Base-by-base conservation (phyloP, 306 rosid species). In the Prunus fruticosa region DNA sequence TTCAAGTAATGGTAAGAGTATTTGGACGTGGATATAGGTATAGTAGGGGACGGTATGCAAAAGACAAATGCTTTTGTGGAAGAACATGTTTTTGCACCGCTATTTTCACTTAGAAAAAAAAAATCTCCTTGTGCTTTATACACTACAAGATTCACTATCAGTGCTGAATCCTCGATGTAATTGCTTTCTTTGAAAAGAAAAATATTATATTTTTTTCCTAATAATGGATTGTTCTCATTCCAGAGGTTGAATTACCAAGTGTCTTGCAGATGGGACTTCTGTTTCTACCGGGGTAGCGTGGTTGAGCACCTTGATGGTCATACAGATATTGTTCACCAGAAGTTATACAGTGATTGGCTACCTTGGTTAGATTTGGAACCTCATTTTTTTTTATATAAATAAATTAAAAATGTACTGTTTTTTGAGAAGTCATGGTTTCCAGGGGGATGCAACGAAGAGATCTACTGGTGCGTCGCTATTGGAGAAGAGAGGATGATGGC, bases 401-500 rank as follows among this genome's bases (percentile, higher is more conserved):
- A 27, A 5, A 9, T 8, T 46, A 66, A 60, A 63, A 38, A 22
- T 6, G 1, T 41, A 20, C 58, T 78, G 82, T 80, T 73, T 38
- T 75, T 28, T 85, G 76, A 86, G 75, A 76, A 60, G 30, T 64
- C n/a, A 30, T 80, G 15, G 19, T 82, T 65, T 78, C 20, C 80
- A 93, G 98, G 98, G 91, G 98, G 51, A 93, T 90, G 97, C 81
- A 79, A 72, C 85, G 85, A 67, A 76, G 98, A 83, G 98, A 93
- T 90, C 83, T 93, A 45, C 73, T 93, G 60, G 6, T 93, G 75
- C 78, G 86, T 20, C 96, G 98, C 51, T 93, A 93, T 51, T 93
- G 98, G 98, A 93, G 98, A 83, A 87, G 98, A 76, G 96, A 93
- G 79, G 96, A 93, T 16, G 96, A 91, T 86, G 98, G 98, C 72